Evolutionary conservation across 2,329 filamentous ascomycete genomes (phyloP), one percentile per base, ranked within the genome.

Genomic region (Aurifilum marmelostoma): DNA sequence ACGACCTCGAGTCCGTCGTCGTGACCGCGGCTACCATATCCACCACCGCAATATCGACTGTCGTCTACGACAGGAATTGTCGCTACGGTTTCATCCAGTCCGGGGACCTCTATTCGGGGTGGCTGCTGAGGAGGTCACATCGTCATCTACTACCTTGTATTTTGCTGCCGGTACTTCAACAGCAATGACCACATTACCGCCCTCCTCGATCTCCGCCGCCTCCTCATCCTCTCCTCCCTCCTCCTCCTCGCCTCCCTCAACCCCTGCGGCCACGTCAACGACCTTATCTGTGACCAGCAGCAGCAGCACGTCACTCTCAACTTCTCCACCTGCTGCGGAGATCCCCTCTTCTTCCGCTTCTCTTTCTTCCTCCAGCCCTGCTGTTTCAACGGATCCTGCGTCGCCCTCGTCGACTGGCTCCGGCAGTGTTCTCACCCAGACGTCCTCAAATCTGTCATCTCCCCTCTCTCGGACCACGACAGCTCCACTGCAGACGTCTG

Each of bases 181-280:
- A 37, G 34, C 64, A 37, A 41, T 56, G 27, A 52, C 54, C 62
- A 52, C 64, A 47, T 47, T 59, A 11, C 37, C 67, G 27, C 34
- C 37, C 39, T 32, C 67, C 16, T 16, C n/a, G n/a, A n/a, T n/a
- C n/a, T n/a, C n/a, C n/a, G n/a, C n/a, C n/a, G n/a, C n/a, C n/a
- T n/a, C n/a, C n/a, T n/a, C n/a, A n/a, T n/a, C 16, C 18, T 43
- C 41, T 43, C 16, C 12, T 21, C 18, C 43, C 43, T n/a, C 43
- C 18, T 43, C 41, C 41, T 21, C 41, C 41, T 6, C 41, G 5
- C 21, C 43, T 2, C 9, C 43, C 3, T 59, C 27, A 7, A 24
- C 7, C 59, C 27, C 39, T 32, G 24, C n/a, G 24, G 27, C 67
- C 39, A 29, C 41, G 32, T 39, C 54, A 43, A 32, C 8, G n/a